These are phyloP conservation scores for Rhypophila decipiens DNA, from an alignment of 495 filamentous ascomycete genomes.

Conservation along the genomic window DNA sequence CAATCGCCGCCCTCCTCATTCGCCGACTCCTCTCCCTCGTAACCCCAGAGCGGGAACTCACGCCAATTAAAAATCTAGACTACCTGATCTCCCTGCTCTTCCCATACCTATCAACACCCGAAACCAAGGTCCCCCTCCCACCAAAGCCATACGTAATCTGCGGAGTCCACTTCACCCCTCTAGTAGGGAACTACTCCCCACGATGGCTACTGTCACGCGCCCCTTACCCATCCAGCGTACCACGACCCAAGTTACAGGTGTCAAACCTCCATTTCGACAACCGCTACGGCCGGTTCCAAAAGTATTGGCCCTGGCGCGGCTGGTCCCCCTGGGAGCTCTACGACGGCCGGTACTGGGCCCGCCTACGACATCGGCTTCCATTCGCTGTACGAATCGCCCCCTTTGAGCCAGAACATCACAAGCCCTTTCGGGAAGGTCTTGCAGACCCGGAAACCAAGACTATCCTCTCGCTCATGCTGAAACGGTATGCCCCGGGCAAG, in stretches of 20 bases:
- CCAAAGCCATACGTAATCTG: slow-evolving; percentile 47
- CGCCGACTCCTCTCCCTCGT: slow-evolving; percentile 33
- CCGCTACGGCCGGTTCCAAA: slow-evolving; percentile 2
- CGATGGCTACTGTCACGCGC: slow-evolving; percentile 37
- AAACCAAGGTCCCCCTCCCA: neutral
- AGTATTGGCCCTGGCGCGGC: slow-evolving; percentile 4
- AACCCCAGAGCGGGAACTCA: slow-evolving; percentile 28
- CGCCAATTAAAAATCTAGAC: slow-evolving; percentile 23
- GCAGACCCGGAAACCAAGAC: slow-evolving; percentile 12
- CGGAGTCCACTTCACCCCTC: slow-evolving; percentile 48
- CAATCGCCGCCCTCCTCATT: slow-evolving; percentile 33
- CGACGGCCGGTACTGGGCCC: slow-evolving; percentile 83
- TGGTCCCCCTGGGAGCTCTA: slow-evolving; percentile 52
- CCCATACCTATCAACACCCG: slow-evolving; percentile 15
- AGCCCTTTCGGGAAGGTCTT: slow-evolving; percentile 34
- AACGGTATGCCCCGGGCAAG: slow-evolving; percentile 41
- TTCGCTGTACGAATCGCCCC: slow-evolving; percentile 42
- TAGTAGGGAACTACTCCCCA: slow-evolving; percentile 16
- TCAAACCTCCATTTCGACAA: slow-evolving; percentile 3
- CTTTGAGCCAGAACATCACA: slow-evolving; percentile 43
- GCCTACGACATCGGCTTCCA: slow-evolving; percentile 38
- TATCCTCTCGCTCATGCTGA: slow-evolving; percentile 28
- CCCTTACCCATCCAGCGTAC: slow-evolving; percentile 26
- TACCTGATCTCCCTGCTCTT: slow-evolving; percentile 32
- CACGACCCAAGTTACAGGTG: slow-evolving; percentile 14